Percentiles rank a stretch among this genome's conserved stretches.
Conservation (phyloP, 2,329 filamentous ascomycete species). For the Penicillium sp. region DNA sequence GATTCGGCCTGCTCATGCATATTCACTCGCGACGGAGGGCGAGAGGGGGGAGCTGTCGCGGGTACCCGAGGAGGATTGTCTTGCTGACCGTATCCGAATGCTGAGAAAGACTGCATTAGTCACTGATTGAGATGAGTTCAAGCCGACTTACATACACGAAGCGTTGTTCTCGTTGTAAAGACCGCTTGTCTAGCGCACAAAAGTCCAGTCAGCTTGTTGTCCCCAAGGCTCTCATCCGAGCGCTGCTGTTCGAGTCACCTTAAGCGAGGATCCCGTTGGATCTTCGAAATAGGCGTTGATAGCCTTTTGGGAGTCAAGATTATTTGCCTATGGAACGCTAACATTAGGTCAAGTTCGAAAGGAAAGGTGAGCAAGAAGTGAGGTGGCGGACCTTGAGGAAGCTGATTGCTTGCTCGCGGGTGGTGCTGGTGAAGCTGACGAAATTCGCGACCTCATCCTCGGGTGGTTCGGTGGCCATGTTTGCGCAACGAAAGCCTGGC, state of each 20-base stretch:
- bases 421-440: constrained; percentile 46
- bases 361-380: neutral
- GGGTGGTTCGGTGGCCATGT: constrained; percentile 44
- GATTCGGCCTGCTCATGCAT: constrained; percentile 32
- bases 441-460: constrained; percentile 49
- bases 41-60: constrained; percentile 47
- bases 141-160: constrained; percentile 29
- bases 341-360: constrained; percentile 17
- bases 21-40: constrained; percentile 52
- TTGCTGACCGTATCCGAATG: constrained; percentile 44
- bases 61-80: constrained; percentile 41
- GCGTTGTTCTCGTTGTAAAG: constrained; percentile 33
- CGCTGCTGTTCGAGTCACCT: constrained; percentile 32
- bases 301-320: constrained; percentile 50
- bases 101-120: constrained; percentile 28
- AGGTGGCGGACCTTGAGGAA: constrained; percentile 45
- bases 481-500: neutral
- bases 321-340: constrained; percentile 43
- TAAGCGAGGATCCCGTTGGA: constrained; percentile 39
- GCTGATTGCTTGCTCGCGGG: constrained; percentile 44
- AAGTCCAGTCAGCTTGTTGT: constrained; percentile 13
- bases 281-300: constrained; percentile 55
- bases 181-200: constrained; percentile 20
- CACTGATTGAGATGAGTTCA: neutral
- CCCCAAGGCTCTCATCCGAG: neutral